Evolutionary conservation across 1,284 basidiomycete species (phyloP).

Genomic region (Puccinia novopanici): DNA sequence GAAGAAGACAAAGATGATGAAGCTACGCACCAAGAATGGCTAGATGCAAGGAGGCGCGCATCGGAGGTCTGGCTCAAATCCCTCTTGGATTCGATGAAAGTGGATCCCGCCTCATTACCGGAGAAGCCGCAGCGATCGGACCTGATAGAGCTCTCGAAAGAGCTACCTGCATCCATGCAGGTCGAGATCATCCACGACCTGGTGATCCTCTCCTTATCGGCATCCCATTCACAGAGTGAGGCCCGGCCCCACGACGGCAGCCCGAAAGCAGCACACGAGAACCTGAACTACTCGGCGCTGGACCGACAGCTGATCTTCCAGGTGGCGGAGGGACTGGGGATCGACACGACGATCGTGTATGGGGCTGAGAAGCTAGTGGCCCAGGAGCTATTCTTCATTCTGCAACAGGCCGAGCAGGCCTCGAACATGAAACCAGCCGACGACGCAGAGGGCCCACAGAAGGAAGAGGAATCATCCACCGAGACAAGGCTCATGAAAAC

Average conservation of each 20-base stretch:
- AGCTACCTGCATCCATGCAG: constrained; percentile 32
- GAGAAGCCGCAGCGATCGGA: background rate
- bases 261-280: background rate
- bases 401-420: constrained; percentile 9
- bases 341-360: constrained; percentile 30
- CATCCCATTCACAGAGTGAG: background rate
- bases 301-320: constrained; percentile 30
- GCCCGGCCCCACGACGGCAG: background rate
- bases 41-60: background rate
- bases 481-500: constrained; percentile 13
- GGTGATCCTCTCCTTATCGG: constrained; percentile 33
- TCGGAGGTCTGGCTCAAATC: constrained; percentile 13
- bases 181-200: constrained; percentile 48
- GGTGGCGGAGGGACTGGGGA: constrained; percentile 15
- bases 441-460: background rate
- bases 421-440: background rate
- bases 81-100: constrained; percentile 7
- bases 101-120: constrained; percentile 23
- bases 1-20: background rate
- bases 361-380: constrained; percentile 43
- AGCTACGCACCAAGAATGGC: constrained; percentile 20
- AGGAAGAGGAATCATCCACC: background rate
- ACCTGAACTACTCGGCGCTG: constrained; percentile 34
- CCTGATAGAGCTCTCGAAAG: constrained; percentile 4
- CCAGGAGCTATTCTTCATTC: constrained; percentile 41